Conservation (phyloP, 2,329 filamentous ascomycete species). For the Arthrobotrys sphaeroides region DNA sequence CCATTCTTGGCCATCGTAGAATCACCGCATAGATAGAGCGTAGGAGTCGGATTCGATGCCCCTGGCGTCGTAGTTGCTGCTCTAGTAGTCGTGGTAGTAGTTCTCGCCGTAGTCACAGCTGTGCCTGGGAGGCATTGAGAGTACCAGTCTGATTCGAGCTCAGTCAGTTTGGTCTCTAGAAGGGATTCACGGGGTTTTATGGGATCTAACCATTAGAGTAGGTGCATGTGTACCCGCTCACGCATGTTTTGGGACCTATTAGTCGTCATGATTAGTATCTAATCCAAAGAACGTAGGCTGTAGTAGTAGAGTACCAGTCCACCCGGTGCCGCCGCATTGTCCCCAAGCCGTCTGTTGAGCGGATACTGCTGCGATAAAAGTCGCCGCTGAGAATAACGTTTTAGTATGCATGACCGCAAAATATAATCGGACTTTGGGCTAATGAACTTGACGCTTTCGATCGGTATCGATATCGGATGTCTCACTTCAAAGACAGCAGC, state of each 20-base stretch:
- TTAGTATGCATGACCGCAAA: constrained; percentile 16
- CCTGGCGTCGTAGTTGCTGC: constrained; percentile 21
- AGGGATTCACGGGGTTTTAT: not conserved
- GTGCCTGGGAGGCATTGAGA: constrained; percentile 39
- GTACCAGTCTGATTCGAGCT: constrained; percentile 28
- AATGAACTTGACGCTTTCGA: not conserved
- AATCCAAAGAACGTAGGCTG: not conserved
- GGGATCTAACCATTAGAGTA: constrained; percentile 35
- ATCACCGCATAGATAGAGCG: constrained; percentile 43
- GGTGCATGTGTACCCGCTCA: constrained; percentile 33
- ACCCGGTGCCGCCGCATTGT: constrained; percentile 46
- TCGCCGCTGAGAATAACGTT: not conserved
- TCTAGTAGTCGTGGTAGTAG: constrained; percentile 2
- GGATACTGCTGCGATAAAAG: not conserved
- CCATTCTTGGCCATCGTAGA: constrained; percentile 50
- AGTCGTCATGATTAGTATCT: not conserved
- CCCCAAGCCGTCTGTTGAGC: constrained; percentile 43
- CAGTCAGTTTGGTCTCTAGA: not conserved
- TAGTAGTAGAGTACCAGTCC: constrained; percentile 22
- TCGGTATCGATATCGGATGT: not conserved
- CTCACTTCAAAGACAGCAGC: not conserved
- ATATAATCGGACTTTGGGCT: not conserved
- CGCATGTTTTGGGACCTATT: constrained; percentile 32
- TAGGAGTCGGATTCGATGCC: constrained; percentile 31
- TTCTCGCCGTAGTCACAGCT: not conserved